A percentile compares a stretch with the other conserved stretches of the same genome.
Evolutionary conservation across 345 rosid species (phyloP).

Genomic region (Durio zibethinus): DNA sequence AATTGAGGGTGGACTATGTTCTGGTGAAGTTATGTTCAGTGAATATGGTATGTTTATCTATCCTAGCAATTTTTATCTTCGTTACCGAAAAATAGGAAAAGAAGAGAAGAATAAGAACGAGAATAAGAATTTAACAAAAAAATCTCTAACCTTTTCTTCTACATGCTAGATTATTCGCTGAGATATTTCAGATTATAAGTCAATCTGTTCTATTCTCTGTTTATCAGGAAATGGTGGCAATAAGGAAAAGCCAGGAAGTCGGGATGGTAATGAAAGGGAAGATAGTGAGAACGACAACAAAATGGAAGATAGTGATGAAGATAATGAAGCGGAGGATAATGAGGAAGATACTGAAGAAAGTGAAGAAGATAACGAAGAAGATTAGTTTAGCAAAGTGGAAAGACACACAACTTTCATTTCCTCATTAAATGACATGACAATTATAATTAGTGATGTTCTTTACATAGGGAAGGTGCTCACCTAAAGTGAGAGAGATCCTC

Average conservation of each 20-base stretch:
- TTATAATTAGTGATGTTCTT: not conserved
- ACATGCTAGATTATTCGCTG: not conserved
- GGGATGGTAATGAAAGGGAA: constrained; percentile 3
- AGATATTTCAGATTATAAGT: not conserved
- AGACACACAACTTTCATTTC: not conserved
- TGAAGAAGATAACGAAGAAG: constrained; percentile 20
- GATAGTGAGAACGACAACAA: constrained; percentile 11
- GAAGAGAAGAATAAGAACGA: not conserved
- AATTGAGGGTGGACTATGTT: constrained; percentile 86
- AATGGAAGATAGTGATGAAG: constrained; percentile 13
- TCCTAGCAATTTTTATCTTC: not conserved
- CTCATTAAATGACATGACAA: not conserved
- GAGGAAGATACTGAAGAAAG: constrained; percentile 8
- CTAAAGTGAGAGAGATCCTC: not conserved
- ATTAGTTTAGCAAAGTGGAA: constrained; percentile 8
- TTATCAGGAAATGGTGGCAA: constrained; percentile 24
- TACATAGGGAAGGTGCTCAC: not conserved
- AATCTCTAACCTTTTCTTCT: not conserved
- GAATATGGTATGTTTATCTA: constrained; percentile 45
- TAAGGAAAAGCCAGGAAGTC: constrained; percentile 15
- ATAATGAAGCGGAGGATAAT: constrained; percentile 11
- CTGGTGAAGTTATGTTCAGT: constrained; percentile 73
- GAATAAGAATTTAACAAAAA: too few relatives aligned
- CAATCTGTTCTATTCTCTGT: not conserved
- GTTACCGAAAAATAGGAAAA: not conserved